Evolutionary conservation across 495 filamentous ascomycete species (phyloP), one percentile per base, ranked within the genome.

Genomic region (Xeromyces bisporus): DNA sequence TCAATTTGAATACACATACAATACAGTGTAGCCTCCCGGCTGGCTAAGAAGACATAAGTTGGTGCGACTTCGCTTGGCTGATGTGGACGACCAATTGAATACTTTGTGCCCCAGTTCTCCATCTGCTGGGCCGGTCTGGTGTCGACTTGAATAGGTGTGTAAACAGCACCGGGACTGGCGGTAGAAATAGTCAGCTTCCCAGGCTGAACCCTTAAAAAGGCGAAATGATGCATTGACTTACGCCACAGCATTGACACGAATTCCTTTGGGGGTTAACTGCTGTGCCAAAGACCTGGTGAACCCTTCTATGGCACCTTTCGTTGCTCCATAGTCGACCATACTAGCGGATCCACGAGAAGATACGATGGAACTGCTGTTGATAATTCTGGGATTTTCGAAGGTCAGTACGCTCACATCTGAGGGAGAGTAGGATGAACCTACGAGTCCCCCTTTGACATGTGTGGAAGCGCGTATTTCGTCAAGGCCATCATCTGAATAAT

Each of bases 41-140:
- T 64, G 0, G 71, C 71, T 35, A 76, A 39, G 39, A 77, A 77
- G 1, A 77, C 63, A 47, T 64, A 77, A 25, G 62, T 67, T 5
- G 71, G 64, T 3, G 70, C 73, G 34, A 75, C 62, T 47, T 80
- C 71, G 32, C 62, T 66, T 3, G 72, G 73, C 53, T 74, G 60
- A 1, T 69, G 71, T 2, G 69, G 57, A 11, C 67, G 50, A 3
- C 63, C 64, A 16, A 75, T 40, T 21, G 54, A 46, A 11, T 43
- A 45, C 38, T 55, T 48, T 0, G 34, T 11, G 13, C 47, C 39
- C 16, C 64, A 69, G 11, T 47, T 53, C 28, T 73, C 59, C 62
- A 73, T 71, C 36, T 64, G 46, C 37, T 69, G 55, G 5, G 61
- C 43, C 1, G 43, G 35, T 25, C 51, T 38, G 4, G 62, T 65